A percentile compares a stretch with the other conserved stretches of the same genome.
phyloP scores from a whole-genome alignment of 2,329 filamentous ascomycete species.

The Fusarium scirpi region DNA sequence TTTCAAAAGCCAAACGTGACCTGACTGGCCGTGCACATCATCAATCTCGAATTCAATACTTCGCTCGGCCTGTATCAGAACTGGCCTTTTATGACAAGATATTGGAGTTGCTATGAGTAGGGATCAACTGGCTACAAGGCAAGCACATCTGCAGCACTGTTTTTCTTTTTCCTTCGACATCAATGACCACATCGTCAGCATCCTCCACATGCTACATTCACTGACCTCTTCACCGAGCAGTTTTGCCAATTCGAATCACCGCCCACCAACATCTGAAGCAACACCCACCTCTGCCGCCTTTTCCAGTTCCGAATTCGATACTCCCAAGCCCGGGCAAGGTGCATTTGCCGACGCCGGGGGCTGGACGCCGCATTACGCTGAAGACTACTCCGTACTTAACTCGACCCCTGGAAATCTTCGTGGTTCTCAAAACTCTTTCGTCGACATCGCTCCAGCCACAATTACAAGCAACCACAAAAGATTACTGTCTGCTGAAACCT shows the following conservation, averaged over 20 bases:
- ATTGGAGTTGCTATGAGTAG: slow-evolving; percentile 70
- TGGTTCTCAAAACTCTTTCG: slow-evolving; percentile 59
- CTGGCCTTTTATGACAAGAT: slow-evolving; percentile 45
- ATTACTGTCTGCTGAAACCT: slow-evolving; percentile 62
- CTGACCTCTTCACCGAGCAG: slow-evolving; percentile 58
- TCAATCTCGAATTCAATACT: slow-evolving; percentile 36
- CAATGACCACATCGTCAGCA: slow-evolving; percentile 25
- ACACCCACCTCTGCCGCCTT: slow-evolving; percentile 67
- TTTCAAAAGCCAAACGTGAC: slow-evolving; percentile 29
- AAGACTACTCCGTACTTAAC: slow-evolving; percentile 75
- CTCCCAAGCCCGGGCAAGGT: slow-evolving; percentile 62
- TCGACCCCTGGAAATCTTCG: slow-evolving; percentile 70
- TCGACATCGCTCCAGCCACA: slow-evolving; percentile 57
- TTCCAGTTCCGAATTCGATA: slow-evolving; percentile 68
- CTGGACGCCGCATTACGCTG: slow-evolving; percentile 72
- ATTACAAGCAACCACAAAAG: slow-evolving; percentile 60
- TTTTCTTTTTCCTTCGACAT: slow-evolving; percentile 7
- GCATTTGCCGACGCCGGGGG: slow-evolving; percentile 63
- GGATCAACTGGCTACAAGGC: slow-evolving; percentile 68
- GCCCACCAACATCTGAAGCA: slow-evolving; percentile 68
- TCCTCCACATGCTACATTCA: slow-evolving; percentile 37
- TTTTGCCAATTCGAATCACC: slow-evolving; percentile 73
- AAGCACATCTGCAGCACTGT: slow-evolving; percentile 46
- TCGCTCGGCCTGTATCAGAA: slow-evolving; percentile 28
- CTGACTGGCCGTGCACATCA: slow-evolving; percentile 38